Evolutionary conservation across 345 rosid species (phyloP), one percentile per base, ranked within the genome.

Genomic region (Acer yangbiense): DNA sequence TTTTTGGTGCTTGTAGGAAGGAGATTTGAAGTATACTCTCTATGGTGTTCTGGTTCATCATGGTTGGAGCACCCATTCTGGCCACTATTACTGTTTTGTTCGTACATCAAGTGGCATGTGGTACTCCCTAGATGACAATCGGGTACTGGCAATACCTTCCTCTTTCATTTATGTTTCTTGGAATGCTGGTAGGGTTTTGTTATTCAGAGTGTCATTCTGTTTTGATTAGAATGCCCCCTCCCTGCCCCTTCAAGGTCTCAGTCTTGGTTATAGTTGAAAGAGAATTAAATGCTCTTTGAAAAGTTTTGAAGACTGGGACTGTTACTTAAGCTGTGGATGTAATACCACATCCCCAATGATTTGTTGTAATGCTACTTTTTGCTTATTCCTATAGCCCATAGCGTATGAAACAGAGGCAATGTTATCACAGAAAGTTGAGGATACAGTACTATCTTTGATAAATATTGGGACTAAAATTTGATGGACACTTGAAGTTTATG

Each of bases 21-120:
- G 92, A 79, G 88, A 91, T 79, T 74, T 94, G 85, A 94, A 91
- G 78, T 96, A 96, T 85, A 94, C 98, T 17, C 87, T 96, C 0
- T 94, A 96, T 80, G 97, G 99, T 68, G 98, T 94, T 71, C 84
- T 96, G 20, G 98, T 96, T 68, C 99, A 96, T 87, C 89, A 76
- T 84, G 99, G 99, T 62, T 87, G 89, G 82, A 94, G 88, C 88
- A 89, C 88, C 20, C 95, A 85, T 86, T 96, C 97, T 79, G 99
- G 99, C 32, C 98, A 96, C 77, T 96, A 96, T 58, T 87, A 87
- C 72, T 94, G 94, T 80, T 96, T 88, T 88, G 92, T 96, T 79
- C 97, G 98, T 58, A 94, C 99, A 43, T 89, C 99, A 69, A 92
- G 87, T 80, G 93, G 95, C 82, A 87, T 90, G 88, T 96, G 99